A percentile compares a stretch with the other conserved stretches of the same genome.
Conservation (phyloP, 225 moss, liverwort and hornwort genomes). For the Rhytidiadelphus loreus region DNA sequence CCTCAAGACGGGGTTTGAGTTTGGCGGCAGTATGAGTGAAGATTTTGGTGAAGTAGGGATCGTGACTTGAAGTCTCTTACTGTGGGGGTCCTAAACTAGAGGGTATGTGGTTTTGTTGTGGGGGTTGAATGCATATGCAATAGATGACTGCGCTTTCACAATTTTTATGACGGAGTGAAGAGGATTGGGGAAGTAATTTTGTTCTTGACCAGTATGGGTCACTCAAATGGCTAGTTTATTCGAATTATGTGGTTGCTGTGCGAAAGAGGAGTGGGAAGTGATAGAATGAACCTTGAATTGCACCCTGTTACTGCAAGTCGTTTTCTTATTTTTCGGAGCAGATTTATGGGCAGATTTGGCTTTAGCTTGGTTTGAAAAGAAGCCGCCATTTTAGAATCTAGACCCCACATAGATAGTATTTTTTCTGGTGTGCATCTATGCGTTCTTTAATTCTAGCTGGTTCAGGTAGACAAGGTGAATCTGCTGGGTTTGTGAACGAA, state of each 20-base stretch:
- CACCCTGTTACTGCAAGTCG: background rate
- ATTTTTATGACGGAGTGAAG: background rate
- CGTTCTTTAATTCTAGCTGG: too few species aligned
- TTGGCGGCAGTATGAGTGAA: background rate
- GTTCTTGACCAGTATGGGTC: background rate
- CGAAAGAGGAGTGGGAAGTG: background rate
- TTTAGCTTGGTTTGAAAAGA: background rate
- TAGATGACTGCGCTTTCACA: background rate
- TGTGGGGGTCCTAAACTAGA: background rate
- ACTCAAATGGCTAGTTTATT: background rate
- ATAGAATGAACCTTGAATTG: background rate
- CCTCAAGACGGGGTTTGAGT: background rate
- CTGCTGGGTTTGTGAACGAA: background rate
- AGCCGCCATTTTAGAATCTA: background rate
- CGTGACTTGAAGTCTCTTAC: background rate
- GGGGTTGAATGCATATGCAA: background rate
- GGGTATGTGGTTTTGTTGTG: background rate
- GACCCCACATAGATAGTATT: background rate
- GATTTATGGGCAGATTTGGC: background rate
- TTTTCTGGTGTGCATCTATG: background rate
- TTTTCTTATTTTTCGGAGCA: background rate
- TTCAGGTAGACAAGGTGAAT: background rate
- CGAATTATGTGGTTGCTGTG: background rate
- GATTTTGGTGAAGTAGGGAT: background rate
- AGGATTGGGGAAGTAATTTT: background rate